These are phyloP conservation scores for Cadophora gregata DNA, from an alignment of 2,329 filamentous ascomycete genomes.

Conservation along the genomic window DNA sequence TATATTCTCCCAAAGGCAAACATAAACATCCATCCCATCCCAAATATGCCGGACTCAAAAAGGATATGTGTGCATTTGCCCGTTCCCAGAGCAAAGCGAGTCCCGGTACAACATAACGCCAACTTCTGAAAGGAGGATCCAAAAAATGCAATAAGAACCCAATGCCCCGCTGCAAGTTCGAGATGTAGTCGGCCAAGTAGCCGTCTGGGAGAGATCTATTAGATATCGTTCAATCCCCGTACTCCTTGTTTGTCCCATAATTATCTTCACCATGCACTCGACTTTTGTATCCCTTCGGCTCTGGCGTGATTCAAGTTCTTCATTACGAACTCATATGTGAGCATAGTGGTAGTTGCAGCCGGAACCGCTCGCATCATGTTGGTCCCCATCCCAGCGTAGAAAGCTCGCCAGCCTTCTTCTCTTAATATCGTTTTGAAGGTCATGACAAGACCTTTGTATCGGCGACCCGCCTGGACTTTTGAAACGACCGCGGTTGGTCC, in stretches of 20 bases:
- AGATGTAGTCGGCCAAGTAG: constrained; percentile 7
- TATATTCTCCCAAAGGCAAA: constrained; percentile 5
- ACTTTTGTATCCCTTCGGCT: constrained; percentile 38
- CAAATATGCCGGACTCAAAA: constrained; percentile 3
- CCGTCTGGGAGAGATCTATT: constrained; percentile 30
- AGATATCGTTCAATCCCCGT: constrained; percentile 24
- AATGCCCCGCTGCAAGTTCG: constrained; percentile 8
- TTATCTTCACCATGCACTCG: constrained; percentile 25
- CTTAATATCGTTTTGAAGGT: constrained; percentile 84
- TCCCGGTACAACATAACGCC: constrained; percentile 15
- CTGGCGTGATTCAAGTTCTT: constrained; percentile 40
- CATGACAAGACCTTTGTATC: constrained; percentile 79
- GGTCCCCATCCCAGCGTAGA: constrained; percentile 96
- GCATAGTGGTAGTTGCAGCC: constrained; percentile 94
- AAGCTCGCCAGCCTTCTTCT: constrained; percentile 95
- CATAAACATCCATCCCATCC: constrained; percentile 17
- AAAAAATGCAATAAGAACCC: constrained; percentile 25
- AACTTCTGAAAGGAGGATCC: constrained; percentile 4
- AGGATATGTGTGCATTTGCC: constrained; percentile 13
- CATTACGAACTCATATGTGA: constrained; percentile 85
- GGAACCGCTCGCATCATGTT: constrained; percentile 97
- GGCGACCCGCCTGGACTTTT: constrained; percentile 38
- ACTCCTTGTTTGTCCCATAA: neutral
- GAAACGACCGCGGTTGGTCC: constrained; percentile 39
- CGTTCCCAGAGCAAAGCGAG: constrained; percentile 2